Evolutionary conservation across 106 monocot genomes (phyloP), one percentile per base, ranked within the genome.

Genomic region (Chionographis japonica): DNA sequence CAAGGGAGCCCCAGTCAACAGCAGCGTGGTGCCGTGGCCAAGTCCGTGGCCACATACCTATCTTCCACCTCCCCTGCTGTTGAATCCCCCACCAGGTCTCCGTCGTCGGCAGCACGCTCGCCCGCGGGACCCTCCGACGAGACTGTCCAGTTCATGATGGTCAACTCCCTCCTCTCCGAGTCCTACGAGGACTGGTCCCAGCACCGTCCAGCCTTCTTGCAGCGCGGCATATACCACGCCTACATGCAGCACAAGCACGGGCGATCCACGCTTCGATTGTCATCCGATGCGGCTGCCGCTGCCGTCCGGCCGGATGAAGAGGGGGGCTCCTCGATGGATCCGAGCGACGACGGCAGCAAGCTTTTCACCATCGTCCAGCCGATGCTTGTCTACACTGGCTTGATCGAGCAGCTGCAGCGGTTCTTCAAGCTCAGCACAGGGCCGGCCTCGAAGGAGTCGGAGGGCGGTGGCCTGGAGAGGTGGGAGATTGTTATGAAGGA

Each of bases 101-200:
- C 80, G 58, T 54, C 54, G 12, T 18, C 78, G 9, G 62, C 67
- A 35, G 27, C 74, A 17, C 86, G 88, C 1, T 8, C 62, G 40
- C 27, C 85, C 11, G 12, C 55, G 8, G 65, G 66, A 11, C 2
- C 80, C 46, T 68, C 88, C 0, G 95, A 91, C 1, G 95, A 98
- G 62, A 87, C 93, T 8, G 90, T 98, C 36, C 98, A 98, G 70
- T 98, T 93, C 68, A 90, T 93, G 98, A 98, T 98, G 98, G 93
- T 98, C n/a, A 85, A 81, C 57, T 98, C 98, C 40, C 83, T 98
- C 4, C 79, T 98, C 4, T 84, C 93, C 0, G 87, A 98, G 51
- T 88, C 98, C 13, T 93, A 93, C 13, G 87, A 85, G 19, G 85
- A 86, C 41, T 98, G 98, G 98, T 61, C 67, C 13, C 79, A 79